Base-by-base conservation (phyloP, 192 early-diverging fungal species). In the Funneliformis mosseae region DNA sequence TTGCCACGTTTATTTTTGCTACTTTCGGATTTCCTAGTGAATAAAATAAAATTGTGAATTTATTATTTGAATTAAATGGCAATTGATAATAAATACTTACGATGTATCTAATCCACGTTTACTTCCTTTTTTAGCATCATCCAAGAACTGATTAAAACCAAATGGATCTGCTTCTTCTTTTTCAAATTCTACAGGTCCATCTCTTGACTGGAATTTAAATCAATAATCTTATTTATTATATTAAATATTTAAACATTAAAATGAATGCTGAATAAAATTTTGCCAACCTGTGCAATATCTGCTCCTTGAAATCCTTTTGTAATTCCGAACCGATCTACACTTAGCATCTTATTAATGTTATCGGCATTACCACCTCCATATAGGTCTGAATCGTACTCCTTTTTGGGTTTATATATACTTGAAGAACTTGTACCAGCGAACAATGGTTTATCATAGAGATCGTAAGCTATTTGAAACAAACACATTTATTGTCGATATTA, bases 181-280 rank as follows among this genome's bases (percentile, higher is more conserved):
- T 83, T 99, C 96, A 88, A 98, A 99, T 83, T 95, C 92, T 3
- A 99, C 97, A 10, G 98, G 98, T 5, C 95, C 97, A 59, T 88
- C 87, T 12, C 94, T 82, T 14, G 41, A 7, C 78, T 79, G 14
- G 14, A 71, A 64, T 25, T 33, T 39, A 11, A n/a, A 41, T 33
- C 3, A 72, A 4, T 45, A 8, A 46, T 72, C 4, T 33, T 33
- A 42, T 23, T 62, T 9, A 14, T 0, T 76, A 8, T 62, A 0
- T 42, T 39, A 39, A 18, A 63, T 25, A 43, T 16, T 72, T 23
- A 18, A 33, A 25, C 21, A 2, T 10, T 12, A 5, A 16, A 23
- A 45, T 4, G 16, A n/a, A 55, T 55, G 21, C 21, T 55, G 18
- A 55, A 55, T 55, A 21, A 55, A 25, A 67, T 27, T 27, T 23